Evolutionary conservation across 495 filamentous ascomycete genomes (phyloP), one percentile per base, ranked within the genome.

Genomic region (Daldinia vernicosa): DNA sequence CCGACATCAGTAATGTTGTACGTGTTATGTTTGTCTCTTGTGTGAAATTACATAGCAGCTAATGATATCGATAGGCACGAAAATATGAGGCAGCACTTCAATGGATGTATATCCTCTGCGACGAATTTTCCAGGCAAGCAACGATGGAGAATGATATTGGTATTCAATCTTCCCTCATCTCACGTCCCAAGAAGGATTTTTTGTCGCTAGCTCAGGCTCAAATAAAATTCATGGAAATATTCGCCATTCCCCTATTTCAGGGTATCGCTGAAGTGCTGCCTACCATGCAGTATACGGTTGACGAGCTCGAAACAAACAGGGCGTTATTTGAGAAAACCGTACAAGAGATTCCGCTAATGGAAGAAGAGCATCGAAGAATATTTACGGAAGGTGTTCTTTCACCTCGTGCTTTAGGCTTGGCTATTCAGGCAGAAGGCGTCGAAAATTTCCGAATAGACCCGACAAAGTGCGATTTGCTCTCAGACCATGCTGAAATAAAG

Each of bases 1-100:
- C 95, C 28, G 95, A 99, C 77, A 98, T 99, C 77, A 97, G 95
- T 80, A 99, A 99, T 77, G 96, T 99, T 73, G 93, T 94, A 85
- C 75, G 87, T 86, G 14, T 5, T 39, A n/a, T 45, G 17, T 28
- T 37, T 12, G 15, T 22, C 12, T 24, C 19, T 61, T 43, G 30
- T 57, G 14, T 15, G 32, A 47, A 30, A 65, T 72, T 53, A 72
- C 22, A 37, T 3, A 27, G n/a, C 56, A 57, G 64, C 76, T 79
- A 81, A 76, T 82, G 54, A 59, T 24, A 75, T 39, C 11, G 50
- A 19, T 69, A 94, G 92, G 93, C 94, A 33, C 90, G 94, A 62
- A 89, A 89, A 63, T 93, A 94, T 80, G 86, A 91, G 35, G 85
- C 92, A 33, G 95, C 95, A 22, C 83, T 90, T 22, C 84, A 89